Conservation (phyloP, 148 eudicot species). For the Spergularia marina region DNA sequence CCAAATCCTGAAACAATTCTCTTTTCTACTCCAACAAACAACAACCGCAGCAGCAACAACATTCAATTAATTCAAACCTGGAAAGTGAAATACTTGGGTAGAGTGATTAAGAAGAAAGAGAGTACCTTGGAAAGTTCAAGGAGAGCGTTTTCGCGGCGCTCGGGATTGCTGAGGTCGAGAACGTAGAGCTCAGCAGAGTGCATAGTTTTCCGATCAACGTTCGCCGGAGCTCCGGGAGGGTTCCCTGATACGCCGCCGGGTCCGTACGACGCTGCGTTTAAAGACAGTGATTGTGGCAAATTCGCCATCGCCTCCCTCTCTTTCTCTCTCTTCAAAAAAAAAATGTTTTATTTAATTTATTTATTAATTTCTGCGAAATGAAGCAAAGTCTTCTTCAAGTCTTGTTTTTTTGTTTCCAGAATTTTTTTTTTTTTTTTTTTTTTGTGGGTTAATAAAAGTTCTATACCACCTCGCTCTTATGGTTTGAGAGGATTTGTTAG, state of each 20-base stretch:
- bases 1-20: conserved; percentile 88
- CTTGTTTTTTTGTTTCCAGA: too few relatives aligned
- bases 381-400: too few relatives aligned
- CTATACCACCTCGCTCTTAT: too few relatives aligned
- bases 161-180: conserved; percentile 81
- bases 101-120: not conserved
- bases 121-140: conserved; percentile 85
- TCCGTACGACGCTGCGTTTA: conserved; percentile 41
- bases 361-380: too few relatives aligned
- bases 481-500: too few relatives aligned
- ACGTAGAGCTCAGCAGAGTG: conserved; percentile 78
- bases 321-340: not conserved
- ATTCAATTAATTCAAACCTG: too few relatives aligned
- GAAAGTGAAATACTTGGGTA: too few relatives aligned
- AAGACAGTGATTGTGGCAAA: conserved; percentile 44
- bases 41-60: not conserved
- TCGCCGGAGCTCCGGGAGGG: conserved; percentile 27
- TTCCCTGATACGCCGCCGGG: conserved; percentile 16
- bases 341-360: not conserved
- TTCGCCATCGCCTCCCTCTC: conserved; percentile 51
- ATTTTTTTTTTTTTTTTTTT: too few relatives aligned
- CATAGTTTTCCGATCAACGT: conserved; percentile 57
- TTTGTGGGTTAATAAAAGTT: too few relatives aligned
- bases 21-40: conserved; percentile 48
- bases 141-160: conserved; percentile 86